Evolutionary conservation across 139 green algal genomes (phyloP).

Genomic region (Tetradesmus obliquus): DNA sequence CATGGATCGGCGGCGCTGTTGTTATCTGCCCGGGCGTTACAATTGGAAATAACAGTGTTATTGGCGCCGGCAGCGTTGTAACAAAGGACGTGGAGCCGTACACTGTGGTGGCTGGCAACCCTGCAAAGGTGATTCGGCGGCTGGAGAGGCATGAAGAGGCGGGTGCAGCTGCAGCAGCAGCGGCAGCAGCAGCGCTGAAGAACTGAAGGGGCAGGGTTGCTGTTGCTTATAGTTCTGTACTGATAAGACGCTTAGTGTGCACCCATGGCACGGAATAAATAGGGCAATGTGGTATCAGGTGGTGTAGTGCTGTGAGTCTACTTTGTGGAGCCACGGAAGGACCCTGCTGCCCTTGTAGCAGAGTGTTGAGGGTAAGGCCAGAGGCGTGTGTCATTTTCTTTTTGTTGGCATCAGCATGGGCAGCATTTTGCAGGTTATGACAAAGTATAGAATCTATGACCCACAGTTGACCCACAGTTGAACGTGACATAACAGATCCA

Average conservation of each 20-base stretch:
- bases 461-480: too few relatives aligned
- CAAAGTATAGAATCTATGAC: too few relatives aligned
- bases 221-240: not conserved
- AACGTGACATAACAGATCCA: too few relatives aligned
- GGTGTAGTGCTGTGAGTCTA: too few relatives aligned
- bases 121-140: conserved; percentile 61
- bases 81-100: conserved; percentile 68
- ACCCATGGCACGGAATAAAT: too few relatives aligned
- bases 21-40: conserved; percentile 68
- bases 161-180: not conserved
- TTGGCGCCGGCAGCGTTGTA: conserved; percentile 74
- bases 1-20: conserved; percentile 58
- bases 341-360: too few relatives aligned
- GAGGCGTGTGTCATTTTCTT: too few relatives aligned
- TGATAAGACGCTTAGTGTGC: not conserved
- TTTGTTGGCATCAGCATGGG: too few relatives aligned
- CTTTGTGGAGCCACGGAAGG: too few relatives aligned
- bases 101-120: conserved; percentile 72
- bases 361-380: too few relatives aligned
- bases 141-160: conserved; percentile 20
- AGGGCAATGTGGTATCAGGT: too few relatives aligned
- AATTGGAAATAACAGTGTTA: conserved; percentile 57
- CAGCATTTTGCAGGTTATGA: too few relatives aligned
- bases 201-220: not conserved
- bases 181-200: not conserved